Base-by-base conservation (phyloP, 176 grass and related monocot species). In the Hordeum vulgare region DNA sequence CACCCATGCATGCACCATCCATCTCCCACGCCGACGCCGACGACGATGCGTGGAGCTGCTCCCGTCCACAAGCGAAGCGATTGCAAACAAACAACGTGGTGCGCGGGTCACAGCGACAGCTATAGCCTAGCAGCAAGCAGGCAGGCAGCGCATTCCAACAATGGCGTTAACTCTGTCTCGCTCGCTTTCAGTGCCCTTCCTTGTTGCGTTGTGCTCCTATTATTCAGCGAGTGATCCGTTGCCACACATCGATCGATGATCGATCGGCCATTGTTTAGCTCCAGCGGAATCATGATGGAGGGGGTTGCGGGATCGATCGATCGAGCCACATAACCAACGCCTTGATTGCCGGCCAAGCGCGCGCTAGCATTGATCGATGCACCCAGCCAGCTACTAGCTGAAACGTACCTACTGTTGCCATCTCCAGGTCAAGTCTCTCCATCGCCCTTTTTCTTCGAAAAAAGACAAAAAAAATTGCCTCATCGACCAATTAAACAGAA, bases 21-120 rank as follows among this genome's bases (percentile, higher is more conserved):
- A 18, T 20, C 31, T 4, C 9, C 21, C 36, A 34, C n/a, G 8
- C 57, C 20, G 8, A 10, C 14, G 37, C 6, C 68, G 68, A n/a
- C 65, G 65, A 15, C 2, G 61, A 71, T 35, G 42, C 68, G 39
- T 45, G 39, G 39, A 14, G 39, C 4, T 13, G 23, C 39, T 71
- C 13, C 24, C 69, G 44, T 25, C 69, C 70, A 49, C 70, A 73
- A 73, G 51, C 51, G 18, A 21, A 36, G 5, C 33, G 64, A 37
- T 33, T 9, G 14, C 17, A 20, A 39, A 18, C 26, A 2, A 25
- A 24, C 42, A 73, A 73, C 41, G 42, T 73, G 70, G 42, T 73
- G 70, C 70, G 41, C 42, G 70, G 44, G 26, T 74, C 71, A 74
- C 44, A 21, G 44, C 71, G 71, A 74, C 71, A 53, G 71, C 71